Evolutionary conservation across 768 basidiomycete genomes (phyloP), one percentile per base, ranked within the genome.

Genomic region (Podaxis pistillaris): DNA sequence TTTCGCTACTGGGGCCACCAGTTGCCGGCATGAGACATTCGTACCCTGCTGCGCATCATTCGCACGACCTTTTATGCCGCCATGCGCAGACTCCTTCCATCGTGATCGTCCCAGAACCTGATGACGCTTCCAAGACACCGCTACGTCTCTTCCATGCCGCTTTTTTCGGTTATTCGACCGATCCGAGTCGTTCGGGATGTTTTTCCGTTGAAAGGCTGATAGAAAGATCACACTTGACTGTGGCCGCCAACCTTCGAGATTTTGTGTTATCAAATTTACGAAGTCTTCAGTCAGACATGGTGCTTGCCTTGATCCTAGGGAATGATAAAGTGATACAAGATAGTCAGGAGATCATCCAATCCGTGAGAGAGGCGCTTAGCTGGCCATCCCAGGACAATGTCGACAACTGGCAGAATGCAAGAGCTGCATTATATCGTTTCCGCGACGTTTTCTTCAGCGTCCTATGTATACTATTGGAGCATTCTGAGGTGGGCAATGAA

Each of bases 21-120:
- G 3, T 22, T 22, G 22, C 8, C n/a, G 1, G 7, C 2, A 0
- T 4, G 8, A 12, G 9, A 1, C 1, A 24, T 44, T 0, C 30
- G 55, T 19, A 56, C 44, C 8, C 12, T 56, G n/a, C 40, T 44
- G 22, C 5, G 38, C 4, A 28, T 56, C 37, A 40, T 3, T 15
- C 55, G 33, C 3, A 30, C 33, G 0, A 15, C 8, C 0, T 15
- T 28, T 3, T 56, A 56, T 44, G 22, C 13, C 22, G n/a, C 55
- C 19, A 17, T 44, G 24, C 24, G 40, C 3, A 40, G 38, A 1
- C 55, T 56, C 6, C 12, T 15, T 56, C 55, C 19, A 22, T 56
- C 15, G 7, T 41, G 12, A n/a, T 15, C 7, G 6, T 41, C 40
- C 40, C 40, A 41, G 40, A 13, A n/a, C 40, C 12, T 13, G 13